Evolutionary conservation across 208 protist species (phyloP).

Genomic region (Acanthamoeba lenticulata): DNA sequence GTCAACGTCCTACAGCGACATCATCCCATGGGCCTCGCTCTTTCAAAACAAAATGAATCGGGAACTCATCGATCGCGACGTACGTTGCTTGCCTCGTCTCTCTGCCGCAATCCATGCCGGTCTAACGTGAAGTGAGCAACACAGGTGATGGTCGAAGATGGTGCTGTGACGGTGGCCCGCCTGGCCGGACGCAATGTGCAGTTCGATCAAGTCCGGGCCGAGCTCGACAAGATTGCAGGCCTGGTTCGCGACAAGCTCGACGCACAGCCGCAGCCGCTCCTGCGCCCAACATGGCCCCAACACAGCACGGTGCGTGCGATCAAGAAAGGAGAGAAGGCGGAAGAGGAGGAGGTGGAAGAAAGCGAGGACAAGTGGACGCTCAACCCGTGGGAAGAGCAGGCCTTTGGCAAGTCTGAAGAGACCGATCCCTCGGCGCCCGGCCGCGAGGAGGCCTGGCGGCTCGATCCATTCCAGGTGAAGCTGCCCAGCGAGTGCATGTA

Average conservation of each 20-base stretch:
- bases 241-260: not conserved
- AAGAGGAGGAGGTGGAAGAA: not conserved
- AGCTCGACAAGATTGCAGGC: not conserved
- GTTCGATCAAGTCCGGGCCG: not conserved
- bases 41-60: slow-evolving; percentile 10
- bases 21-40: not conserved
- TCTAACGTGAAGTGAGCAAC: too few relatives aligned
- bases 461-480: not conserved
- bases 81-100: not conserved
- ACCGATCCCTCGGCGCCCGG: not conserved
- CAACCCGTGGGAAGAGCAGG: not conserved
- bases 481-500: not conserved
- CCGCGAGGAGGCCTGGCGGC: not conserved
- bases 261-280: not conserved
- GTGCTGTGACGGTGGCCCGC: not conserved
- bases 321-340: too few relatives aligned
- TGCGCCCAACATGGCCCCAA: too few relatives aligned
- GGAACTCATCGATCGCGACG: not conserved
- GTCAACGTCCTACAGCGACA: not conserved
- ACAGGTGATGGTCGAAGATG: not conserved
- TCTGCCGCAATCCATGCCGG: too few relatives aligned
- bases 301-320: too few relatives aligned
- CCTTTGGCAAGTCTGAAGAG: not conserved
- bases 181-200: not conserved
- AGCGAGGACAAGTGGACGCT: not conserved